Conservation (phyloP, 179 eudicot species). For the Carnegiea gigantea region DNA sequence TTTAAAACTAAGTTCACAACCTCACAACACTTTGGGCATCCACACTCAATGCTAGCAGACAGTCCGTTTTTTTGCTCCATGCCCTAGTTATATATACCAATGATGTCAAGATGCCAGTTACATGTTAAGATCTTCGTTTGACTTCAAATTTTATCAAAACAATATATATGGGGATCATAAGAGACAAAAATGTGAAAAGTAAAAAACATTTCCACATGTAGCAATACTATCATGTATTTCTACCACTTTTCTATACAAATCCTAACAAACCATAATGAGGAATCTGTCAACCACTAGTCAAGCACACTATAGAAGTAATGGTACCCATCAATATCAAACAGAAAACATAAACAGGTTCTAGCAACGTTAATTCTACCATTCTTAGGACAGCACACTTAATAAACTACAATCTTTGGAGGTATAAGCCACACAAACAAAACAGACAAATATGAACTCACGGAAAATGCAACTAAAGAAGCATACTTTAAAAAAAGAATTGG, state of each 20-base stretch:
- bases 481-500: neutral
- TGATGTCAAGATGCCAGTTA: neutral
- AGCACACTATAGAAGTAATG: neutral
- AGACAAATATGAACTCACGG: neutral
- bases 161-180: neutral
- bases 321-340: neutral
- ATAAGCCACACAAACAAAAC: neutral
- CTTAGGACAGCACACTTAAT: neutral
- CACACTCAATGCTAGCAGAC: neutral
- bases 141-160: neutral
- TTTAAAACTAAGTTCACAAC: too few species aligned
- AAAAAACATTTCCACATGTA: neutral
- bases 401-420: too few species aligned
- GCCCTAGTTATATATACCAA: neutral
- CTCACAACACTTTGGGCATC: neutral
- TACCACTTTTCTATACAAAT: neutral
- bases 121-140: neutral
- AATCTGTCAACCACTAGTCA: neutral
- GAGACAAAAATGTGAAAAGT: neutral
- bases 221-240: neutral
- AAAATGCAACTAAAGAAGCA: neutral
- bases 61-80: neutral
- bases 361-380: neutral
- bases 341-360: neutral
- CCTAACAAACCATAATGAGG: neutral